Percentiles rank a stretch among this genome's conserved stretches.
Conservation (phyloP, 2,329 filamentous ascomycete genomes). For the Amauroascus niger region DNA sequence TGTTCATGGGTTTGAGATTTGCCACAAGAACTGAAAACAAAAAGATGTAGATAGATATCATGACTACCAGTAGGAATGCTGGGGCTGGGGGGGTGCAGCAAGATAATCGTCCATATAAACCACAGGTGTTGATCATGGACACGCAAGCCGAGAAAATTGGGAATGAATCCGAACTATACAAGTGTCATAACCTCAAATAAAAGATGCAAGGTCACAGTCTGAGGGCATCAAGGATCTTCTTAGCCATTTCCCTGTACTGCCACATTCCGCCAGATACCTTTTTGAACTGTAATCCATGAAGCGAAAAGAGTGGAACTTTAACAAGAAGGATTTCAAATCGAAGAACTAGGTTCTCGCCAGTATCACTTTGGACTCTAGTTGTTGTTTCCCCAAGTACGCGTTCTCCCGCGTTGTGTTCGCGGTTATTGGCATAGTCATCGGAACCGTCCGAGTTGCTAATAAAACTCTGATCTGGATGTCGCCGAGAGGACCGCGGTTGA, state of each 20-base stretch:
- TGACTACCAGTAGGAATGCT: not conserved
- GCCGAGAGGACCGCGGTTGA: conserved; percentile 37
- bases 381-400: conserved; percentile 74
- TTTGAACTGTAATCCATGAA: conserved; percentile 98
- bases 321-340: conserved; percentile 96
- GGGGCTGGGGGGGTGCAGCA: not conserved
- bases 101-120: not conserved
- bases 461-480: conserved; percentile 58
- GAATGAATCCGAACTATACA: not conserved
- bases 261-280: conserved; percentile 90
- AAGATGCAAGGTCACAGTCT: conserved; percentile 49
- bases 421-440: conserved; percentile 55
- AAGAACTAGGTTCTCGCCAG: conserved; percentile 72
- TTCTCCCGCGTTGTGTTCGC: conserved; percentile 42
- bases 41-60: not conserved
- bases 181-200: not conserved
- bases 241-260: conserved; percentile 98
- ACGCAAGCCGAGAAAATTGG: not conserved
- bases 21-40: not conserved
- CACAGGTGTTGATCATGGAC: not conserved
- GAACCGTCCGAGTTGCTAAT: conserved; percentile 78
- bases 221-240: conserved; percentile 81
- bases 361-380: conserved; percentile 82
- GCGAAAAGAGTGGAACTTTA: conserved; percentile 82
- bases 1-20: not conserved